A percentile compares a stretch with the other conserved stretches of the same genome.
Conservation (phyloP, 2,329 filamentous ascomycete species). For the Paraphaeosphaeria sporulosa region DNA sequence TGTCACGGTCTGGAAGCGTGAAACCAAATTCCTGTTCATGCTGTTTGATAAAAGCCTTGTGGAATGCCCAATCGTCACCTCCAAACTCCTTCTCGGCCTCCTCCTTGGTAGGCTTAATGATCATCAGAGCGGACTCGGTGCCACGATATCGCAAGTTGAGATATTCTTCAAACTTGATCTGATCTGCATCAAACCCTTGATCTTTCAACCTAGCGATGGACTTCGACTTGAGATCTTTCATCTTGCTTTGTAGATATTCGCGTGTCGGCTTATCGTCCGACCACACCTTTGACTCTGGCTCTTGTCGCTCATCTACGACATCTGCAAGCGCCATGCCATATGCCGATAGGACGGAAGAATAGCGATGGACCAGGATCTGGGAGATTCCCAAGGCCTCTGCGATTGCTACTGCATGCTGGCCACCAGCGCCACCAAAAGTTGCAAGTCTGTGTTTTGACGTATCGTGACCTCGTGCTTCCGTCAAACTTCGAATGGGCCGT, state of each 20-base stretch:
- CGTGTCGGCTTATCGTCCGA: conserved; percentile 65
- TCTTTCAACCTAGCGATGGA: conserved; percentile 72
- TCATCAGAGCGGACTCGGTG: conserved; percentile 91
- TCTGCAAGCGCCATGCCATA: conserved; percentile 94
- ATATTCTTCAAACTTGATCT: conserved; percentile 88
- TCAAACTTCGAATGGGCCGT: conserved; percentile 85
- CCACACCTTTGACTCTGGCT: conserved; percentile 71
- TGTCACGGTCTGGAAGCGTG: conserved; percentile 81
- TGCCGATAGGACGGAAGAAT: conserved; percentile 87
- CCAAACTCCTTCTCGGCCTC: conserved; percentile 67
- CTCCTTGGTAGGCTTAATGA: conserved; percentile 73
- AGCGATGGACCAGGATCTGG: conserved; percentile 85
- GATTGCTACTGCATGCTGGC: conserved; percentile 91
- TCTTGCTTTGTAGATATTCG: conserved; percentile 72
- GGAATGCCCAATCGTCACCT: conserved; percentile 81
- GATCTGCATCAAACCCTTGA: conserved; percentile 78
- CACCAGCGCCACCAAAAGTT: conserved; percentile 90
- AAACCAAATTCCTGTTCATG: conserved; percentile 95
- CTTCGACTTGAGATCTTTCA: conserved; percentile 80
- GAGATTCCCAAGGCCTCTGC: conserved; percentile 83
- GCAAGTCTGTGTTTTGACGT: conserved; percentile 89
- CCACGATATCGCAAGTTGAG: conserved; percentile 93
- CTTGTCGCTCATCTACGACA: conserved; percentile 89
- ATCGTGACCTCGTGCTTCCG: conserved; percentile 90
- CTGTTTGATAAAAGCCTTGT: conserved; percentile 82